Evolutionary conservation across 2,329 filamentous ascomycete species (phyloP).

Genomic region (Mycosphaerella arachidis): DNA sequence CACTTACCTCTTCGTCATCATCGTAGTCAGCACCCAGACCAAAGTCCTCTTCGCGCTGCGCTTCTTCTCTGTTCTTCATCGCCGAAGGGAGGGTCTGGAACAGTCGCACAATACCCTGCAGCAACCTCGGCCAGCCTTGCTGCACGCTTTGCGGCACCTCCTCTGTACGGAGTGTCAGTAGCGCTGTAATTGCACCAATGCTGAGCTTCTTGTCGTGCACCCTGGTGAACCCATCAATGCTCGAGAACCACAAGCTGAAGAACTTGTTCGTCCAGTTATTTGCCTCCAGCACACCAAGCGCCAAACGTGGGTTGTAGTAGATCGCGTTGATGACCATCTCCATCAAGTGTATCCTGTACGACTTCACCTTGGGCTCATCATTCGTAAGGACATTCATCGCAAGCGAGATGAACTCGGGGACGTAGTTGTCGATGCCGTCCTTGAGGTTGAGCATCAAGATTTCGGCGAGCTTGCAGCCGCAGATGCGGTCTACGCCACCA

Average conservation of each 20-base stretch:
- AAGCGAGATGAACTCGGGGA: constrained; percentile 82
- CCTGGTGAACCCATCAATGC: constrained; percentile 85
- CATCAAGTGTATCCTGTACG: constrained; percentile 92
- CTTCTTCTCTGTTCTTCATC: constrained; percentile 87
- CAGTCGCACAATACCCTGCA: constrained; percentile 81
- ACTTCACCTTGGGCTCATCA: constrained; percentile 80
- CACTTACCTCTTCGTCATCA: constrained; percentile 57
- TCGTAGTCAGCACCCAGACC: constrained; percentile 69
- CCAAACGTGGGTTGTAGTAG: constrained; percentile 88
- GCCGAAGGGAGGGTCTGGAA: constrained; percentile 89
- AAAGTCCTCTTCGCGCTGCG: constrained; percentile 78
- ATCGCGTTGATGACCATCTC: constrained; percentile 98
- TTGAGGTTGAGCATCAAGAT: constrained; percentile 94
- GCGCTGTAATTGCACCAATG: constrained; percentile 83
- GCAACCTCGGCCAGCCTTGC: constrained; percentile 86
- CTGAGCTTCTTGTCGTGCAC: constrained; percentile 99
- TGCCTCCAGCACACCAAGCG: constrained; percentile 80
- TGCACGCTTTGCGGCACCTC: constrained; percentile 90
- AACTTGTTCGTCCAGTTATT: constrained; percentile 98
- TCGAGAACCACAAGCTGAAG: constrained; percentile 97
- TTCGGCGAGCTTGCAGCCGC: constrained; percentile 94
- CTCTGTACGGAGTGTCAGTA: constrained; percentile 72
- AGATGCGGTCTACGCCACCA: constrained; percentile 89
- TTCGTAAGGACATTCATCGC: constrained; percentile 77
- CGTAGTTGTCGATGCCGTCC: constrained; percentile 79